Percentiles rank a stretch among this genome's conserved stretches.
Evolutionary conservation across 192 early-diverging fungal genomes (phyloP).

Genomic region (Physocladia obscura): DNA sequence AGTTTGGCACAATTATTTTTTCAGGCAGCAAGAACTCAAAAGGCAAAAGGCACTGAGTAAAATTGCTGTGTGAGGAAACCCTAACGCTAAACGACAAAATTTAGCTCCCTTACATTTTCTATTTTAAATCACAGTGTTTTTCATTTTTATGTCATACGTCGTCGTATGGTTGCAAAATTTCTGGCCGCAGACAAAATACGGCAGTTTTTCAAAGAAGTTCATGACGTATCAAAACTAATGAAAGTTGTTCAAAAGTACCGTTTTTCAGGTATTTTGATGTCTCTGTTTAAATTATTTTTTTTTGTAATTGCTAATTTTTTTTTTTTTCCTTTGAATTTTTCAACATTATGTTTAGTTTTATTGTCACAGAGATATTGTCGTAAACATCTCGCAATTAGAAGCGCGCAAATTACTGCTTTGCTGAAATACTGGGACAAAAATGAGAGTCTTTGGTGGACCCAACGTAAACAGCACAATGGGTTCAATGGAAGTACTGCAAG

Average conservation of each 20-base stretch:
- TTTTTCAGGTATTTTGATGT: conserved; percentile 45
- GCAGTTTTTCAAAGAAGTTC: conserved; percentile 56
- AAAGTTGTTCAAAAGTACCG: conserved; percentile 63
- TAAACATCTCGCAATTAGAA: conserved; percentile 30
- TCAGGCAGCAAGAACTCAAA: conserved; percentile 17
- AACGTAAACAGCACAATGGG: conserved; percentile 33
- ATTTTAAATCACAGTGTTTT: conserved; percentile 32
- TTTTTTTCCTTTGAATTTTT: neutral
- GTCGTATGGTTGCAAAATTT: conserved; percentile 37
- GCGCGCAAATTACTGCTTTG: conserved; percentile 38
- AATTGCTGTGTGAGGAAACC: conserved; percentile 39
- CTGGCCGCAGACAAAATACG: conserved; percentile 43
- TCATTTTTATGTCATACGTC: conserved; percentile 34
- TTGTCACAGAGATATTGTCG: conserved; percentile 41
- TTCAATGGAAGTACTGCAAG: conserved; percentile 30
- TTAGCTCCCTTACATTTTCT: neutral
- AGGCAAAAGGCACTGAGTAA: conserved; percentile 33
- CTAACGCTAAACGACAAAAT: neutral
- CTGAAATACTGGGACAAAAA: conserved; percentile 52
- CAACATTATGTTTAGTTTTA: conserved; percentile 34
- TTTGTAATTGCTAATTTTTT: neutral
- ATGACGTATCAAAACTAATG: conserved; percentile 57
- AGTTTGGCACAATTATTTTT: conserved; percentile 30
- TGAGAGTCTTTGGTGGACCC: conserved; percentile 50
- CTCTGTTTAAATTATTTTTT: neutral